Evolutionary conservation across 2,329 filamentous ascomycete genomes (phyloP), one percentile per base, ranked within the genome.

Genomic region (Exophiala lecanii-corni): DNA sequence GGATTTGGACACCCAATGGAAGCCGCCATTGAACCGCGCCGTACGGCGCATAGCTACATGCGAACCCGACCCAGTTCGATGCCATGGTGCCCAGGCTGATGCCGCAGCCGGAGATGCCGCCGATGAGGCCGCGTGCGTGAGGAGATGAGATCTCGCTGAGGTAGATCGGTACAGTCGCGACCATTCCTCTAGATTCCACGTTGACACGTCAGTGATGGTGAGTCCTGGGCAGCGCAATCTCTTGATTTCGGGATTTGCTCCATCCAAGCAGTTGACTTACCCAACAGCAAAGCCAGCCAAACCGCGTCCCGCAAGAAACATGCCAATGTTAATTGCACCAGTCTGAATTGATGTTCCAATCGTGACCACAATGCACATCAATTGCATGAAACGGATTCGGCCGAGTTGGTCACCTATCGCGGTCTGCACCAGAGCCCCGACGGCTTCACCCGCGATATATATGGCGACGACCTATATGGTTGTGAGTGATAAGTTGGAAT

Each of bases 31-130:
- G 79, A 51, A 75, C 75, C 3, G 77, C 78, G 62, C 83, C 77
- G n/a, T 59, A 61, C 53, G 75, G 73, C 52, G 79, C 59, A 65
- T 87, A 67, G 43, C 81, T 84, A 57, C 73, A 79, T 41, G 65
- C 81, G 62, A 92, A 89, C 65, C 83, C 79, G 56, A 92, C 79
- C 57, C 80, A 81, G 2, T 84, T 77, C 18, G 85, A 85, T 47
- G 89, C 66, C 62, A 91, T 72, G 50, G 92, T 71, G 66, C 86
- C 86, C 50, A 89, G 75, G 46, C 85, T 89, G 62, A 89, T 82
- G 62, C 81, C 86, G 72, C 89, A 89, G 60, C 89, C 85, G 69
- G 89, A 89, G 5, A 84, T 84, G 2, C 83, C 79, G 12, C 89
- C 86, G 40, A 89, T 76, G 41, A 84, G 81, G 60, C 85, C 85